Evolutionary conservation across 2,329 filamentous ascomycete genomes (phyloP).

Genomic region (Paecilomyces sp.): DNA sequence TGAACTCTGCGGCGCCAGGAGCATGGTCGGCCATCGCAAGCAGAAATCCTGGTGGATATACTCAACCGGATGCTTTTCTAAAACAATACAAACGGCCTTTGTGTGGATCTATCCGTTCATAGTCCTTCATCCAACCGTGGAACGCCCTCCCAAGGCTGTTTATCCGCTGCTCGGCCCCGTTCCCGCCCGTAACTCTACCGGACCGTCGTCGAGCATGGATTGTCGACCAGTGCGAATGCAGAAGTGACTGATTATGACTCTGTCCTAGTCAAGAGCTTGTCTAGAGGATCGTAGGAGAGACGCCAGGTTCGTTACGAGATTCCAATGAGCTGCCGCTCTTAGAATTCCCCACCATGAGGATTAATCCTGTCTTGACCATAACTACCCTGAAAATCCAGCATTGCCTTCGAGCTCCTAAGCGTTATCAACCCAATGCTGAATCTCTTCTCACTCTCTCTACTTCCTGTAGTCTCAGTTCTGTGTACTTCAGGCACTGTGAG

Average conservation of each 20-base stretch:
- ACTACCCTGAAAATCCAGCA: not conserved
- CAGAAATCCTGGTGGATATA: not conserved
- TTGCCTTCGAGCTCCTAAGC: not conserved
- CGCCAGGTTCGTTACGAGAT: not conserved
- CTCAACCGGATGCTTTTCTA: not conserved
- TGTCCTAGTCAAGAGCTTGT: constrained; percentile 1
- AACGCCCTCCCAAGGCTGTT: not conserved
- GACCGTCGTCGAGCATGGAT: constrained; percentile 2
- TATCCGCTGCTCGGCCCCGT: constrained; percentile 3
- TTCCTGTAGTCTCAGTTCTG: not conserved
- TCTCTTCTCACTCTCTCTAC: not conserved
- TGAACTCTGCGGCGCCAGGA: not conserved
- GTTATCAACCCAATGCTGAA: not conserved
- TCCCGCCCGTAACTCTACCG: constrained; percentile 6
- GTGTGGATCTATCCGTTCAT: constrained; percentile 1
- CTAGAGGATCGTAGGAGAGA: constrained; percentile 5
- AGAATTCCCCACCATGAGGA: not conserved
- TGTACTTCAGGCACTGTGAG: not conserved
- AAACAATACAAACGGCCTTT: not conserved
- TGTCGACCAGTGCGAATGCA: constrained; percentile 6
- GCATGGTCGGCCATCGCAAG: not conserved
- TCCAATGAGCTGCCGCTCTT: not conserved
- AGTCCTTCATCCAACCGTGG: constrained; percentile 5
- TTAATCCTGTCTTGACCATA: not conserved
- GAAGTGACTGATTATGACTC: constrained; percentile 2